Evolutionary conservation across 2,329 filamentous ascomycete genomes (phyloP).

Genomic region (Sporothrix euskadiensis): DNA sequence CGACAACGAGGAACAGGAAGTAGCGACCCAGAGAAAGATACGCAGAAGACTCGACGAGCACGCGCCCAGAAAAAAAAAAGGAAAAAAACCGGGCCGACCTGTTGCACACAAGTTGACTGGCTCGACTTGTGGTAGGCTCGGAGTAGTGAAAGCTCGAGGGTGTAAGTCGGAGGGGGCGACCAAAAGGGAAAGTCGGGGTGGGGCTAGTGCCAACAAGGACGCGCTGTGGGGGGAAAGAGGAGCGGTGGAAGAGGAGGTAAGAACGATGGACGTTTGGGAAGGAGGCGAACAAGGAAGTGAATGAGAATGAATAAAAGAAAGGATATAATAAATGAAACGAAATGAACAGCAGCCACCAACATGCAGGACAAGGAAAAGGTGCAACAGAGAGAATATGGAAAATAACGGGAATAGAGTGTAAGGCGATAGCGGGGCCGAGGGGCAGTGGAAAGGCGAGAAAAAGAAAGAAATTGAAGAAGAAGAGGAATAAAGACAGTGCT

Average conservation of each 20-base stretch:
- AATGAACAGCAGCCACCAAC: slow-evolving; percentile 24
- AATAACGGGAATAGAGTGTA: background rate
- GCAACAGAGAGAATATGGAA: background rate
- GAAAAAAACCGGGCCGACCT: slow-evolving; percentile 14
- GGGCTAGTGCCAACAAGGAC: slow-evolving; percentile 15
- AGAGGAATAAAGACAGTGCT: background rate
- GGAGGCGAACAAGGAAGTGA: background rate
- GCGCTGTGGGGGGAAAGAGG: background rate
- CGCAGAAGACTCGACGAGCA: background rate
- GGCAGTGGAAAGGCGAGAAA: background rate
- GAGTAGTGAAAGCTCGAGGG: background rate
- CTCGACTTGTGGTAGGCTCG: background rate
- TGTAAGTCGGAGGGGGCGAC: slow-evolving; percentile 14
- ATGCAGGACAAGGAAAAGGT: background rate
- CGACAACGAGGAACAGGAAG: slow-evolving; percentile 4
- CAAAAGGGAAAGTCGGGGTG: slow-evolving; percentile 21
- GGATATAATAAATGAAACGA: background rate
- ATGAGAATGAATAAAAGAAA: background rate
- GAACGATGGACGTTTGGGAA: background rate
- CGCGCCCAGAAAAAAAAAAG: background rate
- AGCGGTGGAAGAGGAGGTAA: background rate
- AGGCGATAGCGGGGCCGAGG: background rate
- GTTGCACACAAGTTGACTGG: background rate
- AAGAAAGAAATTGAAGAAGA: background rate
- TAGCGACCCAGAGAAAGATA: background rate